A percentile compares a stretch with the other conserved stretches of the same genome.
Evolutionary conservation across 441 rosid genomes (phyloP).

Genomic region (Biscutella auriculata): DNA sequence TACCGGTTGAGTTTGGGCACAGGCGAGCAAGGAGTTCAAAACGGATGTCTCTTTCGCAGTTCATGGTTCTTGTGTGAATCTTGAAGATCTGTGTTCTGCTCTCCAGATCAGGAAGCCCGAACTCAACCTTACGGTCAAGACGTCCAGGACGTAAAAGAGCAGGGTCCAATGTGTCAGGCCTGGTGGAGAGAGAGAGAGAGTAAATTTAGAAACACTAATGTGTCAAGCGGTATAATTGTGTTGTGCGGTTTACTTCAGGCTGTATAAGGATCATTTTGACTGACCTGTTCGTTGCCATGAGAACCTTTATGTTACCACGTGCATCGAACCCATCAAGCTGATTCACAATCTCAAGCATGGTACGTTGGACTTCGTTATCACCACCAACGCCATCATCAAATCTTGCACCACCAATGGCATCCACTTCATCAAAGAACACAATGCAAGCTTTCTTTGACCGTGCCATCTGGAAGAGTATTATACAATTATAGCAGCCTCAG

Average conservation of each 20-base stretch:
- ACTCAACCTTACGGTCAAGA: slow-evolving; percentile 90
- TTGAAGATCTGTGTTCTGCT: slow-evolving; percentile 81
- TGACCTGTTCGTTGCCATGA: slow-evolving; percentile 94
- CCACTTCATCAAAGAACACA: slow-evolving; percentile 92
- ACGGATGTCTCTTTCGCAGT: slow-evolving; percentile 80
- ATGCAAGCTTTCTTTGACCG: slow-evolving; percentile 93
- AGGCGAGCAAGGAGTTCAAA: slow-evolving; percentile 91
- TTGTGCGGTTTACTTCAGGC: not conserved
- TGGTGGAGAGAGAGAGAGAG: slow-evolving; percentile 18
- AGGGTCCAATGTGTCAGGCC: slow-evolving; percentile 92
- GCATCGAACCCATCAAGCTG: slow-evolving; percentile 98
- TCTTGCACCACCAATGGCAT: slow-evolving; percentile 97
- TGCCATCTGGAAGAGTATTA: slow-evolving; percentile 59
- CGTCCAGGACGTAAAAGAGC: slow-evolving; percentile 88
- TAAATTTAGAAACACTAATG: not conserved
- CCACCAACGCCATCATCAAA: slow-evolving; percentile 98
- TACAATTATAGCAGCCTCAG: not conserved
- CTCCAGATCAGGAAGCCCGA: slow-evolving; percentile 91
- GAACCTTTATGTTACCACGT: slow-evolving; percentile 92
- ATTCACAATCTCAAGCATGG: slow-evolving; percentile 96
- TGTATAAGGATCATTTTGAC: not conserved
- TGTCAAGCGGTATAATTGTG: not conserved
- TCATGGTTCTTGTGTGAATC: slow-evolving; percentile 93
- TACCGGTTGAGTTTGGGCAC: slow-evolving; percentile 92
- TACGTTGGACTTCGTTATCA: slow-evolving; percentile 91